These are phyloP conservation scores for Candida ascalaphidarum DNA, from an alignment of 805 yeast genomes.

Conservation along the genomic window DNA sequence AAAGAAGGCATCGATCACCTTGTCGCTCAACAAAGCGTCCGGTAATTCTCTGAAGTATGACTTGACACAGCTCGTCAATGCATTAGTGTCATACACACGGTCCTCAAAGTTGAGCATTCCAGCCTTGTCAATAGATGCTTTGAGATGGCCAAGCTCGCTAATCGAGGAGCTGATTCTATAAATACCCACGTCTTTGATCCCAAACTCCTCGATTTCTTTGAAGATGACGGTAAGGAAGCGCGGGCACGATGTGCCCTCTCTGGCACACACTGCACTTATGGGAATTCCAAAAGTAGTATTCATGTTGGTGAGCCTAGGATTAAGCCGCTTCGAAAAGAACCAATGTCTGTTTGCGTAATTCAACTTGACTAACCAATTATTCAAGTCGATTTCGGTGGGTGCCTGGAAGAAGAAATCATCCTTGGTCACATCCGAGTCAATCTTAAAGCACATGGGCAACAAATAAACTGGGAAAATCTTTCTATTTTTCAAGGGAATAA, in stretches of 20 bases:
- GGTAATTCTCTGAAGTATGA: slow-evolving; percentile 80
- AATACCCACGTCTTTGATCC: slow-evolving; percentile 84
- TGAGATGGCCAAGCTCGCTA: slow-evolving; percentile 36
- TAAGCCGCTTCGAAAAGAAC: slow-evolving; percentile 38
- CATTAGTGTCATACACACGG: slow-evolving; percentile 62
- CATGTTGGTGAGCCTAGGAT: slow-evolving; percentile 11
- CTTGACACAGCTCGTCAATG: slow-evolving; percentile 83
- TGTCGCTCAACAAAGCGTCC: slow-evolving; percentile 67
- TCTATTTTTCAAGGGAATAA: slow-evolving; percentile 37
- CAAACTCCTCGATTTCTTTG: slow-evolving; percentile 74
- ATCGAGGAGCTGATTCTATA: slow-evolving; percentile 62
- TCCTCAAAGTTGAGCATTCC: slow-evolving; percentile 46
- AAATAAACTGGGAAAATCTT: slow-evolving; percentile 46
- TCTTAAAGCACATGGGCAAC: slow-evolving; percentile 39
- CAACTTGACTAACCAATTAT: slow-evolving; percentile 60
- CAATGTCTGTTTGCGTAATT: slow-evolving; percentile 45
- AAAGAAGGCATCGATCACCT: slow-evolving; percentile 52
- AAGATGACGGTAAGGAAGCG: slow-evolving; percentile 56
- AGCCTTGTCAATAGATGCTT: slow-evolving; percentile 33
- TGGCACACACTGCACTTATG: slow-evolving; percentile 59
- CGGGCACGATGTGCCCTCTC: slow-evolving; percentile 62
- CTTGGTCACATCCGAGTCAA: slow-evolving; percentile 34
- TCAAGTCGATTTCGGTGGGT: slow-evolving; percentile 47
- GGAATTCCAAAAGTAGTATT: slow-evolving; percentile 78
- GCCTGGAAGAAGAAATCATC: slow-evolving; percentile 66